A percentile compares a stretch with the other conserved stretches of the same genome.
These are phyloP conservation scores for Mucor circinelloides DNA, from an alignment of 371 early-diverging fungal species.

Conservation along the genomic window DNA sequence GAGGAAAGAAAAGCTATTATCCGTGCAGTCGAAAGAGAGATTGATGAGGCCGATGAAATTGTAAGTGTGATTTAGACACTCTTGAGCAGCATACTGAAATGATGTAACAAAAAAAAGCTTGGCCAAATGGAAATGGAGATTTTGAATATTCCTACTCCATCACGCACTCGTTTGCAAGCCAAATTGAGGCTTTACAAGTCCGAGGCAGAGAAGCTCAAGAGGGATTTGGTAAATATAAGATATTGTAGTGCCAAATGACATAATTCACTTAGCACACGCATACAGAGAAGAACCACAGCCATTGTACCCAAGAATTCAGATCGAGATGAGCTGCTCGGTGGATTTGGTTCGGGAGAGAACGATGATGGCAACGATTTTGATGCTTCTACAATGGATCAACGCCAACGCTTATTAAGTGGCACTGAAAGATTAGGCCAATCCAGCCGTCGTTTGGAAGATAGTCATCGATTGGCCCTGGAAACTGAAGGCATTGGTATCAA, in stretches of 20 bases:
- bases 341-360: conserved; percentile 40
- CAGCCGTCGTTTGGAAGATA: conserved; percentile 81
- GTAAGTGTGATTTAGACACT: conserved; percentile 42
- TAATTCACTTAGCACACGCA: not conserved
- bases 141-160: conserved; percentile 69
- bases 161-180: conserved; percentile 71
- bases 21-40: conserved; percentile 79
- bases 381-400: conserved; percentile 76
- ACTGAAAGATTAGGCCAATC: conserved; percentile 84
- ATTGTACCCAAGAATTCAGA: conserved; percentile 49
- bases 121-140: conserved; percentile 94
- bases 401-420: conserved; percentile 80
- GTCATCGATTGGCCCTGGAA: conserved; percentile 89
- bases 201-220: conserved; percentile 74
- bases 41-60: conserved; percentile 92
- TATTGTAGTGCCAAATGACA: not conserved
- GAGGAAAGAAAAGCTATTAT: conserved; percentile 75
- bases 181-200: conserved; percentile 75
- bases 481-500: conserved; percentile 87
- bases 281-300: conserved; percentile 45
- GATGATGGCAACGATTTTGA: conserved; percentile 53
- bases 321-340: conserved; percentile 70
- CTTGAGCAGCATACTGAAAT: not conserved
- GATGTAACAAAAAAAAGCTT: conserved; percentile 53
- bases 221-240: conserved; percentile 65